Percentiles rank a stretch among this genome's conserved stretches.
Conservation (phyloP, 805 yeast species). For the Brettanomyces anomalus region DNA sequence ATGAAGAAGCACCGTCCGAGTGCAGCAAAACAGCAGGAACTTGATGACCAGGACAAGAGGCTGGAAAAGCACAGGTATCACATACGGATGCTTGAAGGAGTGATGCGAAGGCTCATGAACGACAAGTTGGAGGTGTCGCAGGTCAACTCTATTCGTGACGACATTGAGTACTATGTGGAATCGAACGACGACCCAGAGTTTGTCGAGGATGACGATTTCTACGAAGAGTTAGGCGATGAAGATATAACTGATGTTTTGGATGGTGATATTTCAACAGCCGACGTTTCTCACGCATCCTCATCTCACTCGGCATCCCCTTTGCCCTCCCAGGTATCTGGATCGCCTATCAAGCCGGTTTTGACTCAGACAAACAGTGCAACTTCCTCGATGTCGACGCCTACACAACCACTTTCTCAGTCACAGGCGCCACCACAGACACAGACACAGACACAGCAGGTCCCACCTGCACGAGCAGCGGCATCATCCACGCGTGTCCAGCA, state of each 20-base stretch:
- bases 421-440: not conserved
- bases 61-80: constrained; percentile 75
- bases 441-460: too few relatives aligned
- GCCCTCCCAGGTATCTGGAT: not conserved
- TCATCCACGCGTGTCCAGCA: too few relatives aligned
- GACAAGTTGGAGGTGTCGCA: constrained; percentile 72
- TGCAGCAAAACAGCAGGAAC: constrained; percentile 41
- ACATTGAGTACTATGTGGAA: constrained; percentile 87
- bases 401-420: not conserved
- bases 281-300: not conserved
- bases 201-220: constrained; percentile 87
- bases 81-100: constrained; percentile 64
- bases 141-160: constrained; percentile 73
- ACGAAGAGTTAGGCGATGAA: constrained; percentile 67
- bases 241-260: constrained; percentile 18
- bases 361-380: not conserved
- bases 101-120: constrained; percentile 68
- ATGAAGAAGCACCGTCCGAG: constrained; percentile 51
- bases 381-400: not conserved
- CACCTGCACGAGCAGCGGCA: too few relatives aligned
- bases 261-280: constrained; percentile 4
- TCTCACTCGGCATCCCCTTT: not conserved
- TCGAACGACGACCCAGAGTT: constrained; percentile 89
- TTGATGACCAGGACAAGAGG: constrained; percentile 53
- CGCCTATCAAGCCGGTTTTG: too few relatives aligned